These are phyloP conservation scores for Erysimum pusillum DNA, from an alignment of 441 rosid genomes.

Conservation along the genomic window DNA sequence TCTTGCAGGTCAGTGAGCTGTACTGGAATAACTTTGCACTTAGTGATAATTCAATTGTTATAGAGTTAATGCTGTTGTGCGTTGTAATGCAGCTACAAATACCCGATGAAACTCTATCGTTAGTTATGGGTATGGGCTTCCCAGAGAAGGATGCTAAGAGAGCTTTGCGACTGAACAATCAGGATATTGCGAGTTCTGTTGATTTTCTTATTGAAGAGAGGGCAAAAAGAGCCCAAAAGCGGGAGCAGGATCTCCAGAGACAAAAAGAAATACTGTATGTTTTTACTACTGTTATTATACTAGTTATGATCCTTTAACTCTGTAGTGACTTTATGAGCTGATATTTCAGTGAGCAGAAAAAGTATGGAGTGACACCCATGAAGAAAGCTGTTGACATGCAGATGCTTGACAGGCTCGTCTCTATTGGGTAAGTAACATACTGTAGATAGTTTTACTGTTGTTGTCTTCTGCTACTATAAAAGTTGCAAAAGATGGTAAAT, in stretches of 20 bases:
- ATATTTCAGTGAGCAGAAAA: slow-evolving; percentile 78
- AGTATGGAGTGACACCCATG: slow-evolving; percentile 78
- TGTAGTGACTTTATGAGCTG: slow-evolving; percentile 4
- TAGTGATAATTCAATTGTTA: neutral
- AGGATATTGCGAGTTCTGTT: slow-evolving; percentile 74
- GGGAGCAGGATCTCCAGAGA: slow-evolving; percentile 59
- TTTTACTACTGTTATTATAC: neutral
- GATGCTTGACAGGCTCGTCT: slow-evolving; percentile 62
- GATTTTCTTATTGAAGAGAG: slow-evolving; percentile 82
- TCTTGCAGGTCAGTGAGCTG: slow-evolving; percentile 61
- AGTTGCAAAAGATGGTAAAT: neutral
- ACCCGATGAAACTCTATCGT: slow-evolving; percentile 74
- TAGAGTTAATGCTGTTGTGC: slow-evolving; percentile 18
- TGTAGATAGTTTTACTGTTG: neutral
- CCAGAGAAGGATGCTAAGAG: slow-evolving; percentile 72
- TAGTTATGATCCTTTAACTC: neutral
- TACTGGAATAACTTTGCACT: neutral
- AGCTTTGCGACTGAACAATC: slow-evolving; percentile 81
- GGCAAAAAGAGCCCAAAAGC: slow-evolving; percentile 62
- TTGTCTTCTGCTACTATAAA: slow-evolving; percentile 9
- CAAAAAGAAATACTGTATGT: slow-evolving; percentile 65
- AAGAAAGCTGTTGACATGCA: slow-evolving; percentile 82
- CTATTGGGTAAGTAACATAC: slow-evolving; percentile 70
- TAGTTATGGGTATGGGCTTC: slow-evolving; percentile 87
- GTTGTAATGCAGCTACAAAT: slow-evolving; percentile 70